phyloP scores from a whole-genome alignment of 1,284 basidiomycete species.

The Gomphus sp. region DNA sequence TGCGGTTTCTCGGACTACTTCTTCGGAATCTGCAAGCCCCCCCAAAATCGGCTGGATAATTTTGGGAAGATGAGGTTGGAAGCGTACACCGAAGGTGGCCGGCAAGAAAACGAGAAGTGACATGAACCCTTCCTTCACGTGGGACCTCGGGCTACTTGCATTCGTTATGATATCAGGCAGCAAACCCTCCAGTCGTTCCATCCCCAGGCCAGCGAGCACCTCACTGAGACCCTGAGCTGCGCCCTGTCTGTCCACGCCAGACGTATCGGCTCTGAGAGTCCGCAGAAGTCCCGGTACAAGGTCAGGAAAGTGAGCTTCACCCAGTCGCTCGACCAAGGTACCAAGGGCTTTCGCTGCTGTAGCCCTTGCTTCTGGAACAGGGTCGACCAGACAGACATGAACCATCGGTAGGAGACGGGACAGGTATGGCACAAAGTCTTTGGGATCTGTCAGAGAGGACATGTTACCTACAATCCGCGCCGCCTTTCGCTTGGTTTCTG shows the following conservation, averaged over 20 bases:
- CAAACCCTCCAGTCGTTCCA: conserved; percentile 93
- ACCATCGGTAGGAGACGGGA: conserved; percentile 84
- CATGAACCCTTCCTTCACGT: conserved; percentile 98
- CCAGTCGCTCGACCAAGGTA: conserved; percentile 91
- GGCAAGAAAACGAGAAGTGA: conserved; percentile 95
- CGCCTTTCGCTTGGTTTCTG: conserved; percentile 92
- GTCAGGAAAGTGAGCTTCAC: conserved; percentile 93
- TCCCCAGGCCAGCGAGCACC: conserved; percentile 91
- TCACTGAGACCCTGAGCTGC: conserved; percentile 97
- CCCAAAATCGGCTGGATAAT: conserved; percentile 91
- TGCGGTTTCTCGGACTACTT: conserved; percentile 91
- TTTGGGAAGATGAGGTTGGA: conserved; percentile 92
- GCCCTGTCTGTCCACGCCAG: conserved; percentile 94
- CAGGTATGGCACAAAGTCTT: conserved; percentile 96
- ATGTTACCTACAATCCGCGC: conserved; percentile 97
- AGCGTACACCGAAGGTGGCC: conserved; percentile 91
- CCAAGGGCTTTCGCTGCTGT: conserved; percentile 98
- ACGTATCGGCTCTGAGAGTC: conserved; percentile 89
- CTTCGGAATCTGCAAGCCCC: conserved; percentile 90
- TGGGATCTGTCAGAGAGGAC: conserved; percentile 88
- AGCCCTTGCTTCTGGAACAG: conserved; percentile 94
- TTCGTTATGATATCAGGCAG: conserved; percentile 92
- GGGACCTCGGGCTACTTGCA: conserved; percentile 82
- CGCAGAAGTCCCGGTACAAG: conserved; percentile 86
- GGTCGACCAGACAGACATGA: conserved; percentile 87